Evolutionary conservation across 163 green algal genomes (phyloP).

Genomic region (Scenedesmus sp.): DNA sequence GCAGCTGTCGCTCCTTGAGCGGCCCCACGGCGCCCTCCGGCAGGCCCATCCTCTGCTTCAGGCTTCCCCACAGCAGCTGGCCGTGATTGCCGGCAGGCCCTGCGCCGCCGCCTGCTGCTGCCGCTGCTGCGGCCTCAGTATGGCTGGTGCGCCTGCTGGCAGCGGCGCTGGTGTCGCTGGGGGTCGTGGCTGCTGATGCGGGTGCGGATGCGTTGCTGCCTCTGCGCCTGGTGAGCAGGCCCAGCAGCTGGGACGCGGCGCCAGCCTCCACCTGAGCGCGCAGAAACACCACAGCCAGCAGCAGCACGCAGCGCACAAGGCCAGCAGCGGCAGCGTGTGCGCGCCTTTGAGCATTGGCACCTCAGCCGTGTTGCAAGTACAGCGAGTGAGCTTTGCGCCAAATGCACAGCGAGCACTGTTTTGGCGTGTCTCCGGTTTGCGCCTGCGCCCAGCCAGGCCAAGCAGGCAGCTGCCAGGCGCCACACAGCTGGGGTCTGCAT

Average conservation of each 20-base stretch:
- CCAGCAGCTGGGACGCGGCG: constrained; percentile 45
- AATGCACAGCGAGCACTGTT: too few relatives aligned
- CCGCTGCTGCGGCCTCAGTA: not conserved
- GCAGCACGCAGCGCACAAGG: not conserved
- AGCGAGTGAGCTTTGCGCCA: too few relatives aligned
- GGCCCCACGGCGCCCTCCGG: constrained; percentile 15
- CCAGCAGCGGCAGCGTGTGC: not conserved
- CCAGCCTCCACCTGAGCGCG: constrained; percentile 9
- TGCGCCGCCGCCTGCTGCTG: not conserved
- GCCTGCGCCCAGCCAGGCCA: not conserved
- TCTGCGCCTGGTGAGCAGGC: constrained; percentile 38
- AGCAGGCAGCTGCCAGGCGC: not conserved
- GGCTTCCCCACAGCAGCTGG: not conserved
- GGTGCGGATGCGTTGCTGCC: not conserved
- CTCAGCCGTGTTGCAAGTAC: too few relatives aligned
- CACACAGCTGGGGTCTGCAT: not conserved
- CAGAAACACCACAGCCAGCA: not conserved
- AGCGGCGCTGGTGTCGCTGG: not conserved
- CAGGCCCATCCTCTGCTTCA: constrained; percentile 50
- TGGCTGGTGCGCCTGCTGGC: constrained; percentile 27
- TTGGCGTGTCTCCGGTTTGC: too few relatives aligned
- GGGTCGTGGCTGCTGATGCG: not conserved
- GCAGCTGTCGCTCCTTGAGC: constrained; percentile 27
- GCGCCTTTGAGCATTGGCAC: not conserved
- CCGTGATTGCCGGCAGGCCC: not conserved